Evolutionary conservation across 805 yeast species (phyloP), one percentile per base, ranked within the genome.

Genomic region (Torulaspora indica): DNA sequence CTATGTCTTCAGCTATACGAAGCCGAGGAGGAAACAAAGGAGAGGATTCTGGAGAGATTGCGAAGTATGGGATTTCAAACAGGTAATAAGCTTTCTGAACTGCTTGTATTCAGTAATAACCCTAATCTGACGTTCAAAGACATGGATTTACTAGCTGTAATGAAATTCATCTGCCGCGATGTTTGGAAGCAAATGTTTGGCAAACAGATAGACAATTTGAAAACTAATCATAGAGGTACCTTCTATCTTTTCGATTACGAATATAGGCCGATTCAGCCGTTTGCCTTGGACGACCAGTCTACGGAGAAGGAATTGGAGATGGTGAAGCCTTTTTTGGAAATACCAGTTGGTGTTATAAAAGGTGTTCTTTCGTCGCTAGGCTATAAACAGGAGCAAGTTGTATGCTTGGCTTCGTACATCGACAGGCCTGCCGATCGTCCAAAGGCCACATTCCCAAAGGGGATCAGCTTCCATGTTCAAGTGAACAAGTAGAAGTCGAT

Each of bases 81-180:
- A 2, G 95, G 95, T 0, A 65, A 72, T 10, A 78, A 81, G 29
- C 53, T 79, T 12, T 72, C 77, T 1, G 81, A 79, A 50, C 50
- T 77, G 10, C 52, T 70, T 24, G 64, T 68, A 5, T 70, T 76
- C 48, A 67, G 74, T 36, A 73, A 77, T 35, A 76, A 77, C 35
- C 68, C 75, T 12, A 67, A 74, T 44, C 62, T 78, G 51, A 71
- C 70, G 25, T 62, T 63, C 40, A 64, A 64, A 52, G 77, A 61
- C 63, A 81, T 58, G 72, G 90, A 85, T 48, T 73, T 85, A 9
- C 66, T 91, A 30, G 90, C 86, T 52, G 76, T 91, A 31, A 86
- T 93, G 87, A 91, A 91, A 66, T 89, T 87, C 61, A 77, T 93
- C 4, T 90, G 98, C 61, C 76, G 95, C 36, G 97, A 90, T 54